phyloP scores from a whole-genome alignment of 2,329 filamentous ascomycete genomes.

The Colletotrichum melonis region DNA sequence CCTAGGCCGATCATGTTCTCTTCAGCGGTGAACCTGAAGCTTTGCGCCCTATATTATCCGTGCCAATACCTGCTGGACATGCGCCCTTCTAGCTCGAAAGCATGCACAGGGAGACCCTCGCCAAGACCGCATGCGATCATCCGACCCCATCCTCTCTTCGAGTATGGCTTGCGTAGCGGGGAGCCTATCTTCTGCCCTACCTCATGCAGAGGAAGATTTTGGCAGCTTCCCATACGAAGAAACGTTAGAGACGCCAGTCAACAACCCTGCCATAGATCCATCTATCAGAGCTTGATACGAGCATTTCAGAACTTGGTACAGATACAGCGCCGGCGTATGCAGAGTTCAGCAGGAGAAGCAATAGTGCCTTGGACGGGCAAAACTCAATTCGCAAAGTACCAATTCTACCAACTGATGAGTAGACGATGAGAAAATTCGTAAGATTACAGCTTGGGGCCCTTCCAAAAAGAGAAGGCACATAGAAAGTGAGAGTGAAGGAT shows the following conservation, averaged over 20 bases:
- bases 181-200: neutral
- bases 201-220: no score
- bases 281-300: neutral
- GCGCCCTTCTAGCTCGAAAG: neutral
- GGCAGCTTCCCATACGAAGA: neutral
- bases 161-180: constrained; percentile 10
- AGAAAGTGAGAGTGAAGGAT: neutral
- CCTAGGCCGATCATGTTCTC: neutral
- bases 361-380: neutral
- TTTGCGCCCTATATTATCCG: neutral
- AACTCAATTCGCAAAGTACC: neutral
- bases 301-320: neutral
- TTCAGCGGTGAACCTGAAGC: neutral
- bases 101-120: constrained; percentile 29
- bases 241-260: neutral
- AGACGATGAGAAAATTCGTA: neutral
- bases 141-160: neutral
- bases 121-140: neutral
- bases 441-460: neutral
- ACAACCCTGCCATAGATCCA: no score
- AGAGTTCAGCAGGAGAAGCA: neutral
- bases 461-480: neutral
- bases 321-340: neutral
- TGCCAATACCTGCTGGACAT: neutral
- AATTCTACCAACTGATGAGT: neutral